Evolutionary conservation across 1,284 basidiomycete species (phyloP).

Genomic region (Xerocomus nothofagi): DNA sequence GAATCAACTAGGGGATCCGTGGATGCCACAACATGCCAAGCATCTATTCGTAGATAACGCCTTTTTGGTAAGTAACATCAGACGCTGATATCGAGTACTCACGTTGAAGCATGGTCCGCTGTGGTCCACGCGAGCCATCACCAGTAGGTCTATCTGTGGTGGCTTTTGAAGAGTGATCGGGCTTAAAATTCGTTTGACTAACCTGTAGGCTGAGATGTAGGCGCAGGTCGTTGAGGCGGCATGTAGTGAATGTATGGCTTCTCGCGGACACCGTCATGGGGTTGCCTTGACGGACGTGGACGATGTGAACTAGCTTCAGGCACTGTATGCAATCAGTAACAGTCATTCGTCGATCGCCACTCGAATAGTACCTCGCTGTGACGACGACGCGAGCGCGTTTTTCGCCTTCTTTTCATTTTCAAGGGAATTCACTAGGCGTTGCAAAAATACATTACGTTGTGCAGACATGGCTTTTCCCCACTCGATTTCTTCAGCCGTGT

Average conservation of each 20-base stretch:
- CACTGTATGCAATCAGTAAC: conserved; percentile 18
- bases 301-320: conserved; percentile 30
- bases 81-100: conserved; percentile 8
- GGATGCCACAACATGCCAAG: conserved; percentile 63
- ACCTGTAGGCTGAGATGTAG: conserved; percentile 22
- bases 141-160: conserved; percentile 25
- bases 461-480: conserved; percentile 69
- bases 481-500: conserved; percentile 63
- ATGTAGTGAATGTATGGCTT: conserved; percentile 42
- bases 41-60: conserved; percentile 47
- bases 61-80: not conserved
- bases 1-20: conserved; percentile 69
- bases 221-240: conserved; percentile 31
- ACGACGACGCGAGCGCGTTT: conserved; percentile 24
- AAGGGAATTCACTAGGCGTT: conserved; percentile 51
- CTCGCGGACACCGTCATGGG: conserved; percentile 34
- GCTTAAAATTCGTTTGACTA: conserved; percentile 4
- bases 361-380: conserved; percentile 29
- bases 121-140: conserved; percentile 23
- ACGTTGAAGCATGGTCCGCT: conserved; percentile 41
- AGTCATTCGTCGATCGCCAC: not conserved
- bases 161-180: conserved; percentile 2
- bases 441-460: conserved; percentile 62
- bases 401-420: conserved; percentile 51
- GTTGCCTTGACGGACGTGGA: conserved; percentile 28